phyloP scores from a whole-genome alignment of 768 basidiomycete species.

The Psilocybe sp. region DNA sequence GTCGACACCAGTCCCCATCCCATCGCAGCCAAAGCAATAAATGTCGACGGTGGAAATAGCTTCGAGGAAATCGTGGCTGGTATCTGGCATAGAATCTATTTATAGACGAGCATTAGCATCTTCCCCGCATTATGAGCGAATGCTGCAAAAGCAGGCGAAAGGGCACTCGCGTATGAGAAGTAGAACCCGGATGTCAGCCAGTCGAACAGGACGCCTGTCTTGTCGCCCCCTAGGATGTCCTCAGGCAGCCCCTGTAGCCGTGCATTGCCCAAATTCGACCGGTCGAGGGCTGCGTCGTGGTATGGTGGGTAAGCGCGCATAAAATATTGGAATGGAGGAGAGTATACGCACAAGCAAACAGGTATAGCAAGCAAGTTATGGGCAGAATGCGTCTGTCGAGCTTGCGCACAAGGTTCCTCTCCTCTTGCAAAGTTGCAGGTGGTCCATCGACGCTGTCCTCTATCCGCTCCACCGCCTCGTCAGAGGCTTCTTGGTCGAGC shows the following conservation, averaged over 20 bases:
- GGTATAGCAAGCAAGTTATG: slow-evolving; percentile 68
- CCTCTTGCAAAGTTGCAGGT: slow-evolving; percentile 31
- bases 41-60: slow-evolving; percentile 63
- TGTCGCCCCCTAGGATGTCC: slow-evolving; percentile 66
- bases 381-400: slow-evolving; percentile 68
- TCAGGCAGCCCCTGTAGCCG: slow-evolving; percentile 67
- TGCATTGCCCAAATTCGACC: slow-evolving; percentile 79
- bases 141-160: neutral
- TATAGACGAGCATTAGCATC: neutral
- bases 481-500: slow-evolving; percentile 21
- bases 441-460: slow-evolving; percentile 1
- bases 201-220: slow-evolving; percentile 67
- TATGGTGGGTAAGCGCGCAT: neutral
- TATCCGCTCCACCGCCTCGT: slow-evolving; percentile 5
- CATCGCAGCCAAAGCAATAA: slow-evolving; percentile 62
- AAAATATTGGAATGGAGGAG: neutral
- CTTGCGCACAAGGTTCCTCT: slow-evolving; percentile 57
- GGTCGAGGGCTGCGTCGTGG: slow-evolving; percentile 53
- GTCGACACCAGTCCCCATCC: slow-evolving; percentile 80
- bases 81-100: slow-evolving; percentile 67
- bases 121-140: neutral
- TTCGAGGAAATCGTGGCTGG: slow-evolving; percentile 68
- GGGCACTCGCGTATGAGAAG: slow-evolving; percentile 63
- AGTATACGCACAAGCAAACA: slow-evolving; percentile 65
- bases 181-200: slow-evolving; percentile 79